Evolutionary conservation across 495 filamentous ascomycete species (phyloP).

Genomic region (Talaromyces wortmannii): DNA sequence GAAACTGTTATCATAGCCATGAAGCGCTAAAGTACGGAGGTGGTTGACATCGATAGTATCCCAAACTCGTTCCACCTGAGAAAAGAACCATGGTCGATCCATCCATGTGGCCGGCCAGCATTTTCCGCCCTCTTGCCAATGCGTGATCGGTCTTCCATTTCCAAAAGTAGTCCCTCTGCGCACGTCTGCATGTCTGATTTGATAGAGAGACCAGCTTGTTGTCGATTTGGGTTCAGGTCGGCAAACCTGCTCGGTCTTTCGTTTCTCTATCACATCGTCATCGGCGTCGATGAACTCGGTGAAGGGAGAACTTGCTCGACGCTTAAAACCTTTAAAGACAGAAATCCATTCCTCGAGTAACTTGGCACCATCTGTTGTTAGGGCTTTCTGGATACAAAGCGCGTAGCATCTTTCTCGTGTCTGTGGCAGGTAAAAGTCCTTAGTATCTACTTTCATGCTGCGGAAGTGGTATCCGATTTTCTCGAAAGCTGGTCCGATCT

Average conservation of each 20-base stretch:
- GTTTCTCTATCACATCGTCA: slow-evolving; percentile 49
- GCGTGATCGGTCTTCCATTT: slow-evolving; percentile 43
- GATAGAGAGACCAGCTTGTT: slow-evolving; percentile 49
- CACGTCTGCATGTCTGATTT: slow-evolving; percentile 46
- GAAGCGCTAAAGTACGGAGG: slow-evolving; percentile 29
- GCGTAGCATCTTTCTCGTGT: slow-evolving; percentile 70
- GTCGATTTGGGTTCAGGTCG: slow-evolving; percentile 24
- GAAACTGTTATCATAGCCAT: slow-evolving; percentile 51
- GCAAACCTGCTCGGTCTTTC: slow-evolving; percentile 42
- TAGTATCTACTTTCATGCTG: slow-evolving; percentile 52
- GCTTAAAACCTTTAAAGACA: slow-evolving; percentile 36
- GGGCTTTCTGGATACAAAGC: slow-evolving; percentile 46
- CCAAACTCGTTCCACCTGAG: slow-evolving; percentile 48
- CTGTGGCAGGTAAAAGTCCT: slow-evolving; percentile 74
- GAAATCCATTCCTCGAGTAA: slow-evolving; percentile 23
- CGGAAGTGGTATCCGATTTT: slow-evolving; percentile 48
- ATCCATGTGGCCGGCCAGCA: slow-evolving; percentile 47
- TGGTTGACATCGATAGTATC: slow-evolving; percentile 64
- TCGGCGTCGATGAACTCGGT: slow-evolving; percentile 53
- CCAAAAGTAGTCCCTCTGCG: slow-evolving; percentile 42
- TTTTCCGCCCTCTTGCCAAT: slow-evolving; percentile 47
- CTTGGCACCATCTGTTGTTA: slow-evolving; percentile 14
- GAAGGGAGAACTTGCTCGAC: slow-evolving; percentile 56
- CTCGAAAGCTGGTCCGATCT: slow-evolving; percentile 42
- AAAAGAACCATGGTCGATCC: slow-evolving; percentile 40